Conservation (phyloP, 306 rosid species). For the Benincasa hispida region DNA sequence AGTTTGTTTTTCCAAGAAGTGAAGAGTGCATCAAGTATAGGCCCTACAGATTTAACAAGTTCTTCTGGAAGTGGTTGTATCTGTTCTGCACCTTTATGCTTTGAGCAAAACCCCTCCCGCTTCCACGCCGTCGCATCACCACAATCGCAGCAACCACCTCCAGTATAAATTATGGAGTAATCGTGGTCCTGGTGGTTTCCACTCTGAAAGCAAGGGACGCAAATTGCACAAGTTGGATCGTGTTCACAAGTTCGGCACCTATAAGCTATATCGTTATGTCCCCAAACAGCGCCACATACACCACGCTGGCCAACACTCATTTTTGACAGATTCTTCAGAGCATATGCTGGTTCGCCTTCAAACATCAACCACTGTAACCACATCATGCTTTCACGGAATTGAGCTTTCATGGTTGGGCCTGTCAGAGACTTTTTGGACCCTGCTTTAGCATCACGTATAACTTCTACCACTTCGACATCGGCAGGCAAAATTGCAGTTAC, state of each 20-base stretch:
- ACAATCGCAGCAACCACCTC: conserved; percentile 96
- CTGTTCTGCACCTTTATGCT: conserved; percentile 84
- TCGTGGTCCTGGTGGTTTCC: conserved; percentile 84
- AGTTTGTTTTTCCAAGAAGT: conserved; percentile 54
- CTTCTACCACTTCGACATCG: conserved; percentile 49
- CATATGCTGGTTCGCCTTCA: conserved; percentile 53
- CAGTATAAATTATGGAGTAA: conserved; percentile 63
- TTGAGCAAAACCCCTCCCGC: conserved; percentile 85
- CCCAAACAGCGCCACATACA: conserved; percentile 96
- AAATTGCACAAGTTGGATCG: conserved; percentile 90
- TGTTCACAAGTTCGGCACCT: conserved; percentile 83
- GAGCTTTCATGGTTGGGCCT: conserved; percentile 23
- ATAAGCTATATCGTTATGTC: conserved; percentile 65
- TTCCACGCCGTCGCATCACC: conserved; percentile 98
- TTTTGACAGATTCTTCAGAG: conserved; percentile 34
- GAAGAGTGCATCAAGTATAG: conserved; percentile 64
- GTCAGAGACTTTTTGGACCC: conserved; percentile 14
- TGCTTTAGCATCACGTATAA: conserved; percentile 23
- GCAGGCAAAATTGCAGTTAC: conserved; percentile 56
- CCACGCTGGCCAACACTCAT: conserved; percentile 75
- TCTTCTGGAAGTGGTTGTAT: conserved; percentile 70
- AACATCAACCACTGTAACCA: conserved; percentile 99
- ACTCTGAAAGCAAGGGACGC: conserved; percentile 89
- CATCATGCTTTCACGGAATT: conserved; percentile 46
- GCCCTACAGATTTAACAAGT: conserved; percentile 36